phyloP scores from a whole-genome alignment of 352 stramenopile species.

The Phytopythium ostracodes region DNA sequence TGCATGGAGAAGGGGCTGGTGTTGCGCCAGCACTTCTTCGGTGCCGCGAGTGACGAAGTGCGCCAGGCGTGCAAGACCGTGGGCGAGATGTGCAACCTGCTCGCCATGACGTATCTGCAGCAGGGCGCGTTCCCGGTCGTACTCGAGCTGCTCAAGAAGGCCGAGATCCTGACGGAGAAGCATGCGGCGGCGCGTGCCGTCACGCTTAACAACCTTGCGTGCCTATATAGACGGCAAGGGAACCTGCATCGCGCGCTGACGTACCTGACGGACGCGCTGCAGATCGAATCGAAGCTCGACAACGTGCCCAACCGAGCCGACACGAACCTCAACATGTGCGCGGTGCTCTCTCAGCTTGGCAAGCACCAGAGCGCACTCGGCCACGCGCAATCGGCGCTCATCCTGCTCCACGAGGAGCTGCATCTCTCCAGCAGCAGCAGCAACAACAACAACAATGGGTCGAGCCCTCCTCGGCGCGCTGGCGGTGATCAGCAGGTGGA shows the following conservation, averaged over 20 bases:
- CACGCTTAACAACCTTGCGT: conserved; percentile 95
- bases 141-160: conserved; percentile 92
- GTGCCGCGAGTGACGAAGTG: conserved; percentile 88
- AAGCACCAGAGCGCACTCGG: conserved; percentile 89
- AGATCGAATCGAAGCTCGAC: conserved; percentile 87
- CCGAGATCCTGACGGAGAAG: conserved; percentile 91
- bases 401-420: conserved; percentile 92
- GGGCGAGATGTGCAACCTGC: conserved; percentile 94
- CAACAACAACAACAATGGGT: conserved; percentile 14
- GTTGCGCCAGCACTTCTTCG: conserved; percentile 92
- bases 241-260: conserved; percentile 90
- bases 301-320: conserved; percentile 90
- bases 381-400: conserved; percentile 90
- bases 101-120: conserved; percentile 95
- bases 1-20: conserved; percentile 93
- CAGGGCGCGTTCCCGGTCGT: conserved; percentile 91
- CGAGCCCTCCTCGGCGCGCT: conserved; percentile 6
- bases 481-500: conserved; percentile 13
- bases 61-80: conserved; percentile 89
- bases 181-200: conserved; percentile 80
- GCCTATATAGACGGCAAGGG: conserved; percentile 89
- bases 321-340: conserved; percentile 94
- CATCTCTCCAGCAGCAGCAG: conserved; percentile 31
- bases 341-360: conserved; percentile 90
- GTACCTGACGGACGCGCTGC: conserved; percentile 91